A percentile compares a stretch with the other conserved stretches of the same genome.
phyloP scores from a whole-genome alignment of 768 basidiomycete species.

The Lentinus brumalis region DNA sequence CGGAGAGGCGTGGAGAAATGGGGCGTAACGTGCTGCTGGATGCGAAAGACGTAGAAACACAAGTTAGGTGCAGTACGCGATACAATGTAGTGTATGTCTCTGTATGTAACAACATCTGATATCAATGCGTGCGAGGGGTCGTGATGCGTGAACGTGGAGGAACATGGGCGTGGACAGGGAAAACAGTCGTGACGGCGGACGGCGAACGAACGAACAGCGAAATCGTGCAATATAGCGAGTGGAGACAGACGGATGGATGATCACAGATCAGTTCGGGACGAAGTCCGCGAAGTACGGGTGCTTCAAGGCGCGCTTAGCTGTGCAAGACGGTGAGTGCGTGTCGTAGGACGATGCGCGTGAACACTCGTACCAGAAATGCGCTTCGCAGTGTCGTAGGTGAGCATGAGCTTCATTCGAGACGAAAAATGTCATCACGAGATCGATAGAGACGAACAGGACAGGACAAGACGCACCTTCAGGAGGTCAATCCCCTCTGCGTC shows the following conservation, averaged over 20 bases:
- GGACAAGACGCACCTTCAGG: conserved; percentile 53
- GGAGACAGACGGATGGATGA: background rate
- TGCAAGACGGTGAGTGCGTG: background rate
- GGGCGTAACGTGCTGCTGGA: too few relatives aligned
- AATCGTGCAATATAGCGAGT: background rate
- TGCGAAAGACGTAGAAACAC: background rate
- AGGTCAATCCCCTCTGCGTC: conserved; percentile 82
- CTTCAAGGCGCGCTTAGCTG: conserved; percentile 59
- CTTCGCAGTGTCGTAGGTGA: conserved; percentile 88
- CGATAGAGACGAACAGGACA: background rate
- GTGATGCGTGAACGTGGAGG: conserved; percentile 1
- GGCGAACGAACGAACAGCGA: background rate
- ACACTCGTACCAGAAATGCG: conserved; percentile 79
- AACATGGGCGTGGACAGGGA: conserved; percentile 1
- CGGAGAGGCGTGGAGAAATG: too few relatives aligned
- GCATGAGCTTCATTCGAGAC: conserved; percentile 26
- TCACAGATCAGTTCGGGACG: conserved; percentile 1
- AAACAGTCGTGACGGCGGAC: conserved; percentile 1
- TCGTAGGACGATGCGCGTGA: background rate
- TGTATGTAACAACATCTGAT: background rate
- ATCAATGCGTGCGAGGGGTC: background rate
- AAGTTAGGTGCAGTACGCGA: background rate
- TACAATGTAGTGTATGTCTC: conserved; percentile 5
- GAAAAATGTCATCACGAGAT: background rate
- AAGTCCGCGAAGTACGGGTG: conserved; percentile 59